Percentiles rank a stretch among this genome's conserved stretches.
These are phyloP conservation scores for Pichia ethanolica DNA, from an alignment of 805 yeast genomes.

Conservation along the genomic window DNA sequence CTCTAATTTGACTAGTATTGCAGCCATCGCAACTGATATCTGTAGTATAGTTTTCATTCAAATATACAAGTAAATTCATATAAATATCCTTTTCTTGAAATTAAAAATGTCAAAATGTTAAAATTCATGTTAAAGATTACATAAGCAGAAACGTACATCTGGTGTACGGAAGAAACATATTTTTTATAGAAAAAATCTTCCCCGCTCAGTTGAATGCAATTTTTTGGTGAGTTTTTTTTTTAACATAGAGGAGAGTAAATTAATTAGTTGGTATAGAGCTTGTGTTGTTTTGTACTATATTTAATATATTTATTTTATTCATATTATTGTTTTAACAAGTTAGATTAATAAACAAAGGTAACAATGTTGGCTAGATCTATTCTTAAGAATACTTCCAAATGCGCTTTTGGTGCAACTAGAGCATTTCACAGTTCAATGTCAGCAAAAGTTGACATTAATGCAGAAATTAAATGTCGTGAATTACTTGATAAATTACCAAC, in stretches of 20 bases:
- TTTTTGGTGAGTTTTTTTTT: background rate
- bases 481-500: slow-evolving; percentile 57
- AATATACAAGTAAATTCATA: no score
- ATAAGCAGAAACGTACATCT: background rate
- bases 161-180: no score
- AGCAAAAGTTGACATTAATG: slow-evolving; percentile 12
- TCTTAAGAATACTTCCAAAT: slow-evolving; percentile 2
- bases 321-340: no score
- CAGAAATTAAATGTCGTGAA: slow-evolving; percentile 54
- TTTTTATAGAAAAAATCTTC: background rate
- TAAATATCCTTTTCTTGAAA: no score
- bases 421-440: slow-evolving; percentile 7
- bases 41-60: no score
- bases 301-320: no score
- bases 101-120: background rate
- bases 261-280: no score
- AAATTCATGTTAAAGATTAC: background rate
- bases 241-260: background rate
- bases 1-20: background rate
- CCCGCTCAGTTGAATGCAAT: background rate
- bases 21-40: background rate
- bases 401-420: slow-evolving; percentile 3
- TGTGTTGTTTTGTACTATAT: no score
- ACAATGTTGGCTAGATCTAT: slow-evolving; percentile 8
- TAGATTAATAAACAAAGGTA: no score